These are phyloP conservation scores for Abrus precatorius DNA, from an alignment of 306 rosid species.

Conservation along the genomic window DNA sequence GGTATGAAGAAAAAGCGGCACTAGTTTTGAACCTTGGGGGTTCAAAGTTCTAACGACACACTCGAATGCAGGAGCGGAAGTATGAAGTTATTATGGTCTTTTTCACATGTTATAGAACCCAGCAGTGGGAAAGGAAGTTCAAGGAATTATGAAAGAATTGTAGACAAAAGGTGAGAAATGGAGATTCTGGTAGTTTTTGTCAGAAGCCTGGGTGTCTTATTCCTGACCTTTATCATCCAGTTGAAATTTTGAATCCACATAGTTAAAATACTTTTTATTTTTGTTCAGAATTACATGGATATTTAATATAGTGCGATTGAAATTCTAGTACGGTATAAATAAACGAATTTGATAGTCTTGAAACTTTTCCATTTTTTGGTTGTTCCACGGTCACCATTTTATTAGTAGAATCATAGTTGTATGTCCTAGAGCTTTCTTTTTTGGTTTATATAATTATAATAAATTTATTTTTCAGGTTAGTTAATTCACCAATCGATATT, in stretches of 20 bases:
- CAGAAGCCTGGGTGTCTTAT: not conserved
- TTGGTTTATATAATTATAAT: not conserved
- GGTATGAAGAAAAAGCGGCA: conserved; percentile 44
- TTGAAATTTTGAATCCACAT: conserved; percentile 25
- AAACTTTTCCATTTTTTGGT: not conserved
- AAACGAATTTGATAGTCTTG: not conserved
- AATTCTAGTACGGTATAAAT: not conserved
- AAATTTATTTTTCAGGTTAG: not conserved
- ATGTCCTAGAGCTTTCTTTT: not conserved
- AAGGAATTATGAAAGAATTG: not conserved
- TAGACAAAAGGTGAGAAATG: not conserved
- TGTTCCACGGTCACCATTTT: not conserved
- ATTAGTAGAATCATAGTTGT: not conserved
- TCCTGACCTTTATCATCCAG: not conserved
- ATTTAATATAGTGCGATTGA: not conserved
- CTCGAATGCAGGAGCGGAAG: conserved; percentile 21
- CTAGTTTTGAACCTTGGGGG: conserved; percentile 34
- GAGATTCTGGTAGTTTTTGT: conserved; percentile 34
- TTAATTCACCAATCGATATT: not conserved
- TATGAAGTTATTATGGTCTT: not conserved
- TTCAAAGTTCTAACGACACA: conserved; percentile 38
- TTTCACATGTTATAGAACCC: not conserved
- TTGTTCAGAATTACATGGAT: not conserved
- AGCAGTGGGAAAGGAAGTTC: not conserved
- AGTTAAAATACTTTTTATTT: conserved; percentile 2